Base-by-base conservation (phyloP, 768 basidiomycete species). In the Boletus rubroflammeus region DNA sequence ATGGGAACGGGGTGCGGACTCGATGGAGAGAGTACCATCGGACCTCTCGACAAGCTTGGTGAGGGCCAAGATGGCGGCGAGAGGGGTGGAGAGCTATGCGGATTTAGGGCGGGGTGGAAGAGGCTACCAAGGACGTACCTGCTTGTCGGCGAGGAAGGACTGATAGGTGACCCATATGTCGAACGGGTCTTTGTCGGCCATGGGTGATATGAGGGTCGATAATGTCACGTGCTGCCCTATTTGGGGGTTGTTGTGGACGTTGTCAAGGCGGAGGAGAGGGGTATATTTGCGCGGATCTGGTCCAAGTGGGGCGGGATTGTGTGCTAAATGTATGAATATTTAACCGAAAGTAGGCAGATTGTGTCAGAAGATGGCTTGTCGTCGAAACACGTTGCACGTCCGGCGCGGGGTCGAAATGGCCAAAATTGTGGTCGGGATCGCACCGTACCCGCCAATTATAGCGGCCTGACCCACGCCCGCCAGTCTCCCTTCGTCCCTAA, bases 11-110 rank as follows among this genome's bases (percentile, higher is more conserved):
- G 47, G 38, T 0, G 23, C 7, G 39, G 3, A 50, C 31, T 14
- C 50, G 51, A 46, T 5, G 42, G 64, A 74, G 65, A 76, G 62
- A 2, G n/a, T 67, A 89, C 91, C 89, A 70, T 85, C 78, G 26
- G 93, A 93, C 55, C 82, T 77, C 59, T 88, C 80, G 57, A 97
- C 84, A 32, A 93, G 75, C 66, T 94, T 83, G 3, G 92, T 87
- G 45, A 97, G 76, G 13, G 93, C 82, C 21, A 90, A 77, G 53
- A 98, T 92, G 15, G 95, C 95, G 19, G 93, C 95, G 21, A 96
- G 76, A 9, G 94, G 94, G 5, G 83, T 80, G 0, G 90, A 85
- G 51, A 90, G 81, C 89, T 92, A 41, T 3, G 3, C 3, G 35
- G 38, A n/a, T 50, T 17, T 23, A 13, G 7, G 6, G 3, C 13